These are phyloP conservation scores for Mariannaea sp. DNA, from an alignment of 2,329 filamentous ascomycete genomes.

Conservation along the genomic window DNA sequence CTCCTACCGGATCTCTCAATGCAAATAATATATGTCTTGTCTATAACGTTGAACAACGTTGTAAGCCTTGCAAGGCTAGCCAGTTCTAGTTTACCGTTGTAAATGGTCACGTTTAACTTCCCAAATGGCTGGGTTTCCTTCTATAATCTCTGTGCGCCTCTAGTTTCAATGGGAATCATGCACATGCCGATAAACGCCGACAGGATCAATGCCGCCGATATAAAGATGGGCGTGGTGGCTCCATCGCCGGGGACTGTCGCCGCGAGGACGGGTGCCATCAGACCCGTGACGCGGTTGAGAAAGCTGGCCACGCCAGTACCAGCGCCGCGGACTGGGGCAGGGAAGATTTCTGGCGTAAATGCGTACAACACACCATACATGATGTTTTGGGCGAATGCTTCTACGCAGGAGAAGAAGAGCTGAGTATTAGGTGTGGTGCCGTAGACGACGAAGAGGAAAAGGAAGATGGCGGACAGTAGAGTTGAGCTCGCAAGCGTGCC, in stretches of 20 bases:
- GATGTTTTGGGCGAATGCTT: conserved; percentile 75
- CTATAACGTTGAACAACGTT: too few relatives aligned
- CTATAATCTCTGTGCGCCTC: conserved; percentile 62
- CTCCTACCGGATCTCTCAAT: too few relatives aligned
- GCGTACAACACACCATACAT: conserved; percentile 80
- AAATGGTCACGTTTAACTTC: too few relatives aligned
- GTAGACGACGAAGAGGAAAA: conserved; percentile 69
- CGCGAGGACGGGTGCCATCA: conserved; percentile 72
- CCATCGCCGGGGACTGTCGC: conserved; percentile 63
- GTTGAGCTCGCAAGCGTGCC: conserved; percentile 73
- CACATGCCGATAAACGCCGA: conserved; percentile 64
- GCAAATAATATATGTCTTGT: too few relatives aligned
- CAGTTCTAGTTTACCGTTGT: too few relatives aligned
- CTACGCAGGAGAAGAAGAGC: conserved; percentile 68
- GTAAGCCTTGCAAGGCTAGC: too few relatives aligned
- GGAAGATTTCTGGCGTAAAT: conserved; percentile 79
- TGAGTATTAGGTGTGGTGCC: conserved; percentile 61
- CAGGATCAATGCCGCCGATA: conserved; percentile 61
- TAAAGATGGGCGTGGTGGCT: conserved; percentile 60
- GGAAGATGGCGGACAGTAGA: conserved; percentile 68
- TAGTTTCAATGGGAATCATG: conserved; percentile 66
- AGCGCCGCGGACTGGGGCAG: conserved; percentile 71
- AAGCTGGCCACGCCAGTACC: conserved; percentile 75
- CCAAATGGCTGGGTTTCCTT: too few relatives aligned
- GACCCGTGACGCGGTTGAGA: conserved; percentile 69